Evolutionary conservation across 2,329 filamentous ascomycete genomes (phyloP).

Genomic region (Chrysoporthe cubensis): DNA sequence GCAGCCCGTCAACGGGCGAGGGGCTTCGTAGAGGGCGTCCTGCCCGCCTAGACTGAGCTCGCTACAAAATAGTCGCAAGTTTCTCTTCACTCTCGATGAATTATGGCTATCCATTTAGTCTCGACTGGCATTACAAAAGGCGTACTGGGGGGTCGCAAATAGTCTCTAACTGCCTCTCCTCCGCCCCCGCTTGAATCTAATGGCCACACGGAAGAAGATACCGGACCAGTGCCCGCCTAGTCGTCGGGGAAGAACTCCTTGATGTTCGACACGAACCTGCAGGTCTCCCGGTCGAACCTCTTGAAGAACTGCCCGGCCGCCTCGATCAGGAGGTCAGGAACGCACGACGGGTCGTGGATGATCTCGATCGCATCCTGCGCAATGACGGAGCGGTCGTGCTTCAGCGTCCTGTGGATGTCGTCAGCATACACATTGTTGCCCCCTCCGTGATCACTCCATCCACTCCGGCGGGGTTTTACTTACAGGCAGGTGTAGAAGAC

Average conservation of each 20-base stretch:
- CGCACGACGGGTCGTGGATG: constrained; percentile 50
- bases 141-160: neutral
- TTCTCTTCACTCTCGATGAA: neutral
- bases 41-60: neutral
- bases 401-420: constrained; percentile 52
- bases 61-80: neutral
- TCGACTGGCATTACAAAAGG: neutral
- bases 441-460: neutral
- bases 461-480: constrained; percentile 44
- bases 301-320: constrained; percentile 87
- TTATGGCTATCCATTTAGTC: neutral
- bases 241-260: constrained; percentile 85
- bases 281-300: constrained; percentile 70
- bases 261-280: constrained; percentile 80
- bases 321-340: constrained; percentile 63
- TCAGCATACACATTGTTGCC: constrained; percentile 46
- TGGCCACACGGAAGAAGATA: neutral
- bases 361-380: constrained; percentile 80
- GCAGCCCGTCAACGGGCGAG: neutral
- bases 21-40: neutral
- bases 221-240: constrained; percentile 41
- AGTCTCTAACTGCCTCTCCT: neutral
- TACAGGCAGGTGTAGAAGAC: constrained; percentile 88
- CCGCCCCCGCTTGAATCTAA: neutral
- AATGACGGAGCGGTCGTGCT: constrained; percentile 70